Percentiles rank a stretch among this genome's conserved stretches.
phyloP scores from a whole-genome alignment of 306 rosid species.

The Quercus gilva region DNA sequence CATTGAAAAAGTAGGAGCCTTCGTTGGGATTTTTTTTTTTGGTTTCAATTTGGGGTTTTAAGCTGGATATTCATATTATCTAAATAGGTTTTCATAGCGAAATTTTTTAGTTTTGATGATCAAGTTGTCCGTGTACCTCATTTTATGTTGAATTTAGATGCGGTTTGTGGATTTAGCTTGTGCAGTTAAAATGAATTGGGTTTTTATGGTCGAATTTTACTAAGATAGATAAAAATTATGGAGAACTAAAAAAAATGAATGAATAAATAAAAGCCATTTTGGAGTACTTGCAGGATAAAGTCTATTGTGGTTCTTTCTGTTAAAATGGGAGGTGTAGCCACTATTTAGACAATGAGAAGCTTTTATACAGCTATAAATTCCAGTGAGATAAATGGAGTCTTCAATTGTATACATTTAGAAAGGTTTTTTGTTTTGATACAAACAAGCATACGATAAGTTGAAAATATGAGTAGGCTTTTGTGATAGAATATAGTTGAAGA shows the following conservation, averaged over 20 bases:
- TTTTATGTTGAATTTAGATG: neutral
- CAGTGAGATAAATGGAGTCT: neutral
- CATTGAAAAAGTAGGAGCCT: slow-evolving; percentile 15
- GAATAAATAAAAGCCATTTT: neutral
- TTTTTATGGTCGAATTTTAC: neutral
- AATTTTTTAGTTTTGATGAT: neutral
- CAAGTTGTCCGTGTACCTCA: neutral
- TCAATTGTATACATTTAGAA: neutral
- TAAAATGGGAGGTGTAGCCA: neutral
- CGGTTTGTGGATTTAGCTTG: neutral
- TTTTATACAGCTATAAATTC: neutral
- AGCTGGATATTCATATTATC: neutral
- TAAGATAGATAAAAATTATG: neutral
- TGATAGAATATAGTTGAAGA: neutral
- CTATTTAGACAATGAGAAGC: neutral
- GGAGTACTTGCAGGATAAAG: neutral
- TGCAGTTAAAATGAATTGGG: neutral
- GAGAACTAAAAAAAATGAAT: neutral
- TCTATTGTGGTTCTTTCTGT: neutral
- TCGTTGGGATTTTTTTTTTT: neutral
- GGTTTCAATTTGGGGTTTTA: neutral
- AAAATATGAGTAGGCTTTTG: neutral
- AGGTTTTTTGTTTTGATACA: neutral
- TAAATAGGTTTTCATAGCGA: neutral
- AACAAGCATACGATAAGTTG: neutral